phyloP scores from a whole-genome alignment of 2,329 filamentous ascomycete species.

The Fusarium pseudograminearum region DNA sequence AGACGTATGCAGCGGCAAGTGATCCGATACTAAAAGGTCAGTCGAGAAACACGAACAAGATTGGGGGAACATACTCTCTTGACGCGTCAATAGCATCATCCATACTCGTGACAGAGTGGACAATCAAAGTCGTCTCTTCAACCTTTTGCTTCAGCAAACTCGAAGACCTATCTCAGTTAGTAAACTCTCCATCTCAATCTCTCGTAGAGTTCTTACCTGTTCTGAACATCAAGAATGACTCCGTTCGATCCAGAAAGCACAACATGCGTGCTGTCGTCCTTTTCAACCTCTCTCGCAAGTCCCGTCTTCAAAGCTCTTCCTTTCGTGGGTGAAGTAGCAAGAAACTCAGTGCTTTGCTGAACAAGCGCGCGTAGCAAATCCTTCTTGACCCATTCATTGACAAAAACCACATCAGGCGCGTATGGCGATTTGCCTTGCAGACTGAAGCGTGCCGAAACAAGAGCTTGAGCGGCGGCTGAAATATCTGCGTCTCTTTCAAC shows the following conservation, averaged over 20 bases:
- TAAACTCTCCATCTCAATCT: fast-evolving
- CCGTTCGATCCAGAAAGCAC: conserved; percentile 23
- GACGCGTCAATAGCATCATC: conserved; percentile 30
- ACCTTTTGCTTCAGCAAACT: conserved; percentile 16
- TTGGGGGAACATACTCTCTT: not conserved
- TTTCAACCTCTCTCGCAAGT: conserved; percentile 12
- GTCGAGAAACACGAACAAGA: fast-evolving
- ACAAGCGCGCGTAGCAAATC: conserved; percentile 33
- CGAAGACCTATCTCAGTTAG: not conserved
- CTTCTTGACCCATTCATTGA: conserved; percentile 44
- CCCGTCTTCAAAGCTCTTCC: not conserved
- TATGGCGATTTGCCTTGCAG: conserved; percentile 36
- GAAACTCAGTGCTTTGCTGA: conserved; percentile 24
- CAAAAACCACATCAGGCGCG: conserved; percentile 37
- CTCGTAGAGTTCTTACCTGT: not conserved
- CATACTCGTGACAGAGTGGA: conserved; percentile 36
- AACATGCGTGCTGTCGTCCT: conserved; percentile 20
- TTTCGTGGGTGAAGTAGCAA: not conserved
- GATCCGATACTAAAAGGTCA: conserved; percentile 12
- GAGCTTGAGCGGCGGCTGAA: conserved; percentile 28
- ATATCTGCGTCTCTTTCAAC: conserved; percentile 42
- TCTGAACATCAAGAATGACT: conserved; percentile 23
- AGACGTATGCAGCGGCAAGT: conserved; percentile 21
- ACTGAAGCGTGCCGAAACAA: conserved; percentile 32
- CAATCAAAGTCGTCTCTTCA: conserved; percentile 13